A percentile compares a stretch with the other conserved stretches of the same genome.
These are phyloP conservation scores for Solanum infundibuliforme DNA, from an alignment of 257 asterid species.

Conservation along the genomic window DNA sequence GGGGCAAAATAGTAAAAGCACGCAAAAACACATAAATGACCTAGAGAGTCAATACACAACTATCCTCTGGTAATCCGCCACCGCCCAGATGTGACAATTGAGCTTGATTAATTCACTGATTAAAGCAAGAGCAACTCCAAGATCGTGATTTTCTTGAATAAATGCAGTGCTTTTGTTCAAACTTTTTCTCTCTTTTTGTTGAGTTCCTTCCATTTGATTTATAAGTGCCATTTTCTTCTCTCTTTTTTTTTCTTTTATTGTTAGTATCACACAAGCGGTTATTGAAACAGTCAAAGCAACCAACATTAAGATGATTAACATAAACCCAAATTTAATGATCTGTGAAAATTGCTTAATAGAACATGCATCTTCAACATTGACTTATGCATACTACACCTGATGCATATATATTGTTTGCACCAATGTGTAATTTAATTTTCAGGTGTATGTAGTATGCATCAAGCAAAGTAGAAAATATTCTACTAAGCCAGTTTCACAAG, in stretches of 20 bases:
- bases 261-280: slow-evolving; percentile 14
- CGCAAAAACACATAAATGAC: too few relatives aligned
- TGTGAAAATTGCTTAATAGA: slow-evolving; percentile 5
- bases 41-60: too few relatives aligned
- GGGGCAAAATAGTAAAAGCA: too few relatives aligned
- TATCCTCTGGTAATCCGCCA: too few relatives aligned
- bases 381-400: too few relatives aligned
- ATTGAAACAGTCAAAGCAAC: slow-evolving; percentile 8
- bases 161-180: slow-evolving; percentile 24
- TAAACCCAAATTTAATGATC: slow-evolving; percentile 13
- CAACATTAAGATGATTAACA: slow-evolving; percentile 20
- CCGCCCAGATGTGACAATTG: too few relatives aligned
- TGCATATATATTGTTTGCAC: too few relatives aligned
- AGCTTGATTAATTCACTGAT: slow-evolving; percentile 13
- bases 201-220: too few relatives aligned
- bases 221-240: slow-evolving; percentile 12
- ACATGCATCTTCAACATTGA: slow-evolving; percentile 11
- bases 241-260: background rate
- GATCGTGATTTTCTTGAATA: slow-evolving; percentile 62
- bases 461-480: background rate
- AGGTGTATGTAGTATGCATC: too few relatives aligned
- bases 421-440: too few relatives aligned
- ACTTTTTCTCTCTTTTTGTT: too few relatives aligned
- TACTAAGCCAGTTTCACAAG: slow-evolving; percentile 6
- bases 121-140: slow-evolving; percentile 31